Evolutionary conservation across 2,329 filamentous ascomycete genomes (phyloP).

Genomic region (Rosellinia necatrix): DNA sequence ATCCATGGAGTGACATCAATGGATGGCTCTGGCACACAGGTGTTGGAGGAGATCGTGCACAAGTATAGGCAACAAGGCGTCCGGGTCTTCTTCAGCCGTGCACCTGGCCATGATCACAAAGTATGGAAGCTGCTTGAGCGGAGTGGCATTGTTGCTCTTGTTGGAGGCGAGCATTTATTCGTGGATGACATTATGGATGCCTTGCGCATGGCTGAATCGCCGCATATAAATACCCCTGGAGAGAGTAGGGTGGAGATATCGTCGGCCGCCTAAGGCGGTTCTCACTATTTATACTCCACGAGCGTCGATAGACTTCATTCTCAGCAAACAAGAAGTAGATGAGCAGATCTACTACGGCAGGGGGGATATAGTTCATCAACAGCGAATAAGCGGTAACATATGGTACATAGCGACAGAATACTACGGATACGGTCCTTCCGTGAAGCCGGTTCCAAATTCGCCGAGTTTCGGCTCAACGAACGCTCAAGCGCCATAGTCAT

Average conservation of each 20-base stretch:
- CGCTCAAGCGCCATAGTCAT: not conserved
- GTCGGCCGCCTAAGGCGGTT: conserved; percentile 4
- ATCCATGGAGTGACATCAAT: conserved; percentile 96
- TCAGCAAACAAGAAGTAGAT: not conserved
- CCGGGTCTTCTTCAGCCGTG: conserved; percentile 72
- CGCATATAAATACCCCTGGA: conserved; percentile 46
- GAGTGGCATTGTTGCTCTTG: conserved; percentile 83
- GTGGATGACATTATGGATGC: conserved; percentile 85
- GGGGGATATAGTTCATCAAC: not conserved
- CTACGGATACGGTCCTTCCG: too few relatives aligned
- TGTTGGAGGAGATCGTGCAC: conserved; percentile 85
- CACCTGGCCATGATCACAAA: conserved; percentile 53
- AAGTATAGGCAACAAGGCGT: conserved; percentile 79
- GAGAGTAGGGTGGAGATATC: not conserved
- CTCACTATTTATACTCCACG: conserved; percentile 9
- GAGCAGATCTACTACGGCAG: not conserved
- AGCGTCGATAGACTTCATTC: not conserved
- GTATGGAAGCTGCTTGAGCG: conserved; percentile 75
- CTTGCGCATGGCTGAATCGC: conserved; percentile 76
- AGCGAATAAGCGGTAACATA: not conserved
- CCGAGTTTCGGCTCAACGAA: too few relatives aligned
- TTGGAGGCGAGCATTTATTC: conserved; percentile 79
- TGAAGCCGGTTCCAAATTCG: too few relatives aligned
- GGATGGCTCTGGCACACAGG: conserved; percentile 91
- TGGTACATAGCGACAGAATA: not conserved